Evolutionary conservation across 2,329 filamentous ascomycete genomes (phyloP).

Genomic region (Pestalotiopsis sp.): DNA sequence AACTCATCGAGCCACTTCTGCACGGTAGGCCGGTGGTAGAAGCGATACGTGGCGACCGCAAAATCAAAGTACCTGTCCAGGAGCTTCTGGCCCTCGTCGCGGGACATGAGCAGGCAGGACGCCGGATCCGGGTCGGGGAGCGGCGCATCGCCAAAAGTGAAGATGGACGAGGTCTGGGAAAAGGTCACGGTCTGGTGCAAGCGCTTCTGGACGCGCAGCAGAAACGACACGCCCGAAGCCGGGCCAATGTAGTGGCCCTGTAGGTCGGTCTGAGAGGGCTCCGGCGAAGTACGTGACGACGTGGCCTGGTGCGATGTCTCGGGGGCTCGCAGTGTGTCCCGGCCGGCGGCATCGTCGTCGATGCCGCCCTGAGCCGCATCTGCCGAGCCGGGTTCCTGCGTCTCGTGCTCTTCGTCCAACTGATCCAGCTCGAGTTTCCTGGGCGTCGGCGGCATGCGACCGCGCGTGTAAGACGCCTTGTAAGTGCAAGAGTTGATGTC

Average conservation of each 20-base stretch:
- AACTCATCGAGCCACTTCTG: slow-evolving; percentile 44
- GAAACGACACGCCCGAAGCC: slow-evolving; percentile 47
- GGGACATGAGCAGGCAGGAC: slow-evolving; percentile 40
- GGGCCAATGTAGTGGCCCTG: slow-evolving; percentile 49
- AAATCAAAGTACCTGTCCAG: slow-evolving; percentile 42
- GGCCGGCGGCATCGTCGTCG: not conserved
- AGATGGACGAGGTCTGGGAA: slow-evolving; percentile 42
- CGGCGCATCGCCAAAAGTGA: slow-evolving; percentile 50
- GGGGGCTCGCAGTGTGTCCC: not conserved
- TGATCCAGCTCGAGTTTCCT: not conserved
- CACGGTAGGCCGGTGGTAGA: slow-evolving; percentile 42
- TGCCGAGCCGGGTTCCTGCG: not conserved
- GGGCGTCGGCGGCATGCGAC: slow-evolving; percentile 16
- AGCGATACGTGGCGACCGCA: slow-evolving; percentile 42
- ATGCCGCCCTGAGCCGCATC: not conserved
- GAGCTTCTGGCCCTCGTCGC: slow-evolving; percentile 27
- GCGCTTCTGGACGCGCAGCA: slow-evolving; percentile 48
- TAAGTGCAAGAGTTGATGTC: slow-evolving; percentile 43
- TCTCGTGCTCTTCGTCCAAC: not conserved
- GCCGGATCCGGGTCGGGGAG: slow-evolving; percentile 43
- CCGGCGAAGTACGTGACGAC: slow-evolving; percentile 41
- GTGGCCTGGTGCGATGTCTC: not conserved
- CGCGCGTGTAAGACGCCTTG: slow-evolving; percentile 48
- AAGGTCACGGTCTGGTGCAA: slow-evolving; percentile 40
- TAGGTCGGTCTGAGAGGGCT: slow-evolving; percentile 43